Evolutionary conservation across 306 rosid species (phyloP), one percentile per base, ranked within the genome.

Genomic region (Vicia villosa): DNA sequence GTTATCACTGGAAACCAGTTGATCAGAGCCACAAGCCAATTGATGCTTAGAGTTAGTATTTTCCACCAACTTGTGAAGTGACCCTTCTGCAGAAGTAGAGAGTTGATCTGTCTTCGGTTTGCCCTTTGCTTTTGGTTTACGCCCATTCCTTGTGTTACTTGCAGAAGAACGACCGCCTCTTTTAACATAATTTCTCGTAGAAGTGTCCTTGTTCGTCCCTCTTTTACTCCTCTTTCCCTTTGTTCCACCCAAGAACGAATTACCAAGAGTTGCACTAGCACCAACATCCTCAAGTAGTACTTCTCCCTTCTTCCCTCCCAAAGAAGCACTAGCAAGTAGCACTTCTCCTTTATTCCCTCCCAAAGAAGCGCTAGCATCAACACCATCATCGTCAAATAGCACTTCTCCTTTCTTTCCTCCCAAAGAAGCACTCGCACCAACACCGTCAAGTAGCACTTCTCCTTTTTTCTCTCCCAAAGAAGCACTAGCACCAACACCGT

Each of bases 191-290:
- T 66, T 79, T 79, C 84, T 85, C 63, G 80, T 75, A 16, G 77
- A 68, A 40, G 70, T 51, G 70, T 79, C 96, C 77, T 77, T 87
- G 58, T 73, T 94, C 75, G 84, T 82, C 68, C 84, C 92, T 77
- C 96, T 88, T 73, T 82, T 93, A 47, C 93, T 88, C 82, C 91
- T 83, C 81, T 90, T 90, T 36, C 96, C 89, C 72, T 82, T 90
- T 15, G 81, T 86, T 77, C 88, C 89, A 42, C 82, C 86, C 46
- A 68, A 26, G 76, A 81, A 66, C 47, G 86, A 82, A 76, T 64
- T 80, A 36, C 85, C 83, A 61, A 72, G 73, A 76, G 75, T 79
- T 62, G 92, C 76, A 50, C 74, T 45, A 45, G 83, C 83, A 32
- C 37, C 37, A 32, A 32, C 37, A 1, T 4, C 37, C 37, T 32